Base-by-base conservation (phyloP, 2,329 filamentous ascomycete genomes). In the Blumeria graminis region DNA sequence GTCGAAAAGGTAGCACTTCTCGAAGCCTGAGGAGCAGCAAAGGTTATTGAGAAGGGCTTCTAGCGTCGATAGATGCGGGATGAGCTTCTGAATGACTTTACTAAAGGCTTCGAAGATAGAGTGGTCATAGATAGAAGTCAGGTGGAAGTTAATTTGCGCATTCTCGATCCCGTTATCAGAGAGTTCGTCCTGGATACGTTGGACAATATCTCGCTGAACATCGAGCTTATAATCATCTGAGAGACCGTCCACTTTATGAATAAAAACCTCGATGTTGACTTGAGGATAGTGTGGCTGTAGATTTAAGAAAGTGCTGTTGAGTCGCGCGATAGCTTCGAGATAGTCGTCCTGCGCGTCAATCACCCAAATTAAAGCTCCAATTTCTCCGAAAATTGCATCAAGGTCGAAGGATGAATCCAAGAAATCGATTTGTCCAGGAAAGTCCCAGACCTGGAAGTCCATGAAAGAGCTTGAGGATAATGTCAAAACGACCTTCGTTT, bases 261-360 rank as follows among this genome's bases (percentile, higher is more conserved):
- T 94, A 69, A 98, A 96, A 55, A 98, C 90, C 67, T 96, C 90
- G 61, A 98, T 85, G 69, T 95, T 94, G 70, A 96, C 92, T 66
- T 86, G 83, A 1, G 90, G 89, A 66, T 94, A 95, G 59, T 80
- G 81, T 61, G 87, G 81, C 66, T 94, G 86, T 1, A 98, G 78
- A 61, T 87, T 86, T 57, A 95, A 74, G 60, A 96, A 94, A 7
- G 89, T 94, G 56, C 80, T 75, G 69, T 94, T 94, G 33, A 98
- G 78, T 8, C 86, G 82, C 56, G 80, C 79, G 52, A 98, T 86
- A 16, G 89, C 86, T 68, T 95, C 88, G 56, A 94, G 78, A 66
- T 96, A 98, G 68, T 98, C 92, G 66, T 98, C 92, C 69, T 98
- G 92, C 0, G 92, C 90, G 67, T 98, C 92, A 58, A 98, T 94